A percentile compares a stretch with the other conserved stretches of the same genome.
Conservation (phyloP, 2,329 filamentous ascomycete species). For the Talaromyces albobiverticillius region DNA sequence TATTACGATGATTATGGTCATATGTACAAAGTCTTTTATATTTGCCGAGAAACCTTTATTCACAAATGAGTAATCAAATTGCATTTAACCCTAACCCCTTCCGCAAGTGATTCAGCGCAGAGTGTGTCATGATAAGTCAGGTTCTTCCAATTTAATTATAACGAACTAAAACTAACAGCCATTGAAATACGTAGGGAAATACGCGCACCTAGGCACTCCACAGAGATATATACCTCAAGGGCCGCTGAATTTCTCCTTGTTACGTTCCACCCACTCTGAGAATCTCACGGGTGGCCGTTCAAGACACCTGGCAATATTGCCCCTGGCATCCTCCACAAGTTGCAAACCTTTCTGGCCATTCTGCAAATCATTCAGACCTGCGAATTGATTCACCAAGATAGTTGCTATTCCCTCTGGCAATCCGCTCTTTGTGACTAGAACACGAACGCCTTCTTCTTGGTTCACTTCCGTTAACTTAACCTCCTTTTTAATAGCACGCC, state of each 20-base stretch:
- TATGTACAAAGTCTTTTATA: slow-evolving; percentile 3
- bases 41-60: too few relatives aligned
- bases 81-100: too few relatives aligned
- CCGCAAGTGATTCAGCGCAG: too few relatives aligned
- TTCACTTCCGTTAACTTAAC: slow-evolving; percentile 23
- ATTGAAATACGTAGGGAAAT: too few relatives aligned
- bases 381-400: slow-evolving; percentile 16
- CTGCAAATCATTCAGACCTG: slow-evolving; percentile 6
- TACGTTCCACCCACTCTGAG: slow-evolving; percentile 31
- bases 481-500: slow-evolving; percentile 29
- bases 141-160: too few relatives aligned
- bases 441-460: slow-evolving; percentile 23
- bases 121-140: too few relatives aligned
- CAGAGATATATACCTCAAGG: too few relatives aligned
- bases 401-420: slow-evolving; percentile 19
- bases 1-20: too few relatives aligned
- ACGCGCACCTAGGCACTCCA: too few relatives aligned
- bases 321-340: slow-evolving; percentile 19
- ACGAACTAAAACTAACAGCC: too few relatives aligned
- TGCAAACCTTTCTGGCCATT: slow-evolving; percentile 15
- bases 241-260: slow-evolving; percentile 23
- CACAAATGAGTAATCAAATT: too few relatives aligned
- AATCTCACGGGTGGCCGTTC: slow-evolving; percentile 27
- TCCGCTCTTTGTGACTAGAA: slow-evolving; percentile 14
- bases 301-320: slow-evolving; percentile 33